Evolutionary conservation across 371 early-diverging fungal genomes (phyloP).

Genomic region (Mucor velutinosus): DNA sequence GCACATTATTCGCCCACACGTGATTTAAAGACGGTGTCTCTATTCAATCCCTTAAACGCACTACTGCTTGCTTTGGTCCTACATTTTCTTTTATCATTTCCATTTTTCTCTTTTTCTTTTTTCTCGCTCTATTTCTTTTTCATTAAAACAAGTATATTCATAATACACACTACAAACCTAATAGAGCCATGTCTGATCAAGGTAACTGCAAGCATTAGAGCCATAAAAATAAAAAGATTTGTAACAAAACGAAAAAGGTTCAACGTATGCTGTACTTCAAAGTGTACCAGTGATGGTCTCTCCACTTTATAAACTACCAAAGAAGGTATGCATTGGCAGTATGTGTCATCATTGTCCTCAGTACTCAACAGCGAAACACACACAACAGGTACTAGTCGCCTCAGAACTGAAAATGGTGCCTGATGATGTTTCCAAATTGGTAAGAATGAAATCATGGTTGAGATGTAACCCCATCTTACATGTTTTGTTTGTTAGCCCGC

Average conservation of each 20-base stretch:
- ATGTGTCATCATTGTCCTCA: too few relatives aligned
- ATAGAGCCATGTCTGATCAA: conserved; percentile 17
- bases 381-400: conserved; percentile 30
- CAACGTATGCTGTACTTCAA: conserved; percentile 51
- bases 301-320: conserved; percentile 49
- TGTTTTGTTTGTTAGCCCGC: conserved; percentile 15
- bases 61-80: background rate
- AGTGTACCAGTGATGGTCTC: conserved; percentile 59
- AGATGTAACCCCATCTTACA: background rate
- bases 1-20: background rate
- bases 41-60: background rate
- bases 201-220: background rate
- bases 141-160: background rate
- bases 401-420: conserved; percentile 40
- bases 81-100: background rate
- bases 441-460: conserved; percentile 15
- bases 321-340: conserved; percentile 34
- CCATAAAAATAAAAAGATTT: background rate
- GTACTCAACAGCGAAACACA: background rate
- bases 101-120: background rate
- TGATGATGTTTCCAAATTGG: conserved; percentile 39
- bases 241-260: conserved; percentile 27
- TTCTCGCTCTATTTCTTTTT: background rate
- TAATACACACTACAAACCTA: background rate
- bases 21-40: background rate